Percentiles rank a stretch among this genome's conserved stretches.
Conservation (phyloP, 176 grass and related monocot species). For the Oryza officinalis region DNA sequence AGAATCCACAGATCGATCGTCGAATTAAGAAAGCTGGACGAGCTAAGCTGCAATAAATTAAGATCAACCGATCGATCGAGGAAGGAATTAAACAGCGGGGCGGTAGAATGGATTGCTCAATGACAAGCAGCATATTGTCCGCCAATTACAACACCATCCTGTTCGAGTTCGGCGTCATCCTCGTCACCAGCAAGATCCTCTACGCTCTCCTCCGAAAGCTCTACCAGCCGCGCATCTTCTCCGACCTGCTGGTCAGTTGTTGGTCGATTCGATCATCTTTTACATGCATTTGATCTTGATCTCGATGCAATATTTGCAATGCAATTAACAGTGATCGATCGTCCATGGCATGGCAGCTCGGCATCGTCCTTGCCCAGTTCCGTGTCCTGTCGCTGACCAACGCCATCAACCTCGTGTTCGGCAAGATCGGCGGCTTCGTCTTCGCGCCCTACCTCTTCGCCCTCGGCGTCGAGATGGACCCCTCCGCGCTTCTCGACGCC, state of each 20-base stretch:
- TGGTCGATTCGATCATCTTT: not conserved
- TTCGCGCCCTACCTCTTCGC: slow-evolving; percentile 74
- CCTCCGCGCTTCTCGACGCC: slow-evolving; percentile 43
- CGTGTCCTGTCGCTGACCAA: slow-evolving; percentile 31
- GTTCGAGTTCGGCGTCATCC: slow-evolving; percentile 52
- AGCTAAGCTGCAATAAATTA: no score
- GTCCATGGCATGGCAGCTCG: slow-evolving; percentile 37
- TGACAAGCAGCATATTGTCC: slow-evolving; percentile 49
- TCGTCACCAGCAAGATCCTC: slow-evolving; percentile 60
- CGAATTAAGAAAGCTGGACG: no score
- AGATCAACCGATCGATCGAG: no score
- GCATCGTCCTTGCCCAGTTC: slow-evolving; percentile 56
- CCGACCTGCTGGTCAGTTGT: slow-evolving; percentile 57
- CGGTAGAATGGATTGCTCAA: slow-evolving; percentile 49
- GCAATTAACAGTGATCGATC: not conserved
- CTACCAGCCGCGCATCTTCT: slow-evolving; percentile 72
- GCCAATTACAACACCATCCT: slow-evolving; percentile 62
- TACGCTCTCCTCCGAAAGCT: slow-evolving; percentile 55
- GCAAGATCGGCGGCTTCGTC: slow-evolving; percentile 50
- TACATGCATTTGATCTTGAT: not conserved
- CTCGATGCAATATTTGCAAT: not conserved
- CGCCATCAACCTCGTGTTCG: slow-evolving; percentile 53
- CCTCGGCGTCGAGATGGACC: slow-evolving; percentile 85
- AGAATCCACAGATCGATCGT: no score
- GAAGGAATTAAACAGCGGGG: no score